Evolutionary conservation across 805 yeast genomes (phyloP), one percentile per base, ranked within the genome.

Genomic region (Myxozyma lipomycoides): DNA sequence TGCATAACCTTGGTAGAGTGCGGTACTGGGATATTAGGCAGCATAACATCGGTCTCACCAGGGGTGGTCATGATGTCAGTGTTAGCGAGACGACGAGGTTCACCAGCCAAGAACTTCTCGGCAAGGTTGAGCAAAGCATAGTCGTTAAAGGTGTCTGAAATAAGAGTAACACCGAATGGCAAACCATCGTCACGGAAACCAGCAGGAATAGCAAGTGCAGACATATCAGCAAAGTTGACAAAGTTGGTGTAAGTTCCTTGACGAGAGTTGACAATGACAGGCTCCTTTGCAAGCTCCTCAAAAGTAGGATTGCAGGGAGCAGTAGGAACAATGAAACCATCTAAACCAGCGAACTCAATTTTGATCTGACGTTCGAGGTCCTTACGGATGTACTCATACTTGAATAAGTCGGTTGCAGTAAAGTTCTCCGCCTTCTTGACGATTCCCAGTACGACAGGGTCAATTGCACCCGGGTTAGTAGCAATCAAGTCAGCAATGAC

Each of bases 181-280:
- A 91, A 69, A 3, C 95, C 95, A 67, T 91, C 97, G 1, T 77
- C 61, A 65, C 90, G 76, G 77, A 88, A 91, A 2, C 95, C 96
- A 22, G 83, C 85, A 23, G 98, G 98, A 48, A 91, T 76, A 0
- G 98, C 88, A 61, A 91, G 73, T 1, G 96, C 98, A 34, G 95
- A 83, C 73, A 90, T 70, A 64, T 91, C 98, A 2, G 96, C 95
- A 66, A 91, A 77, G 67, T 93, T 91, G 62, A 87, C 96, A 67
- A 93, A 93, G 71, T 91, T 91, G 26, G 98, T 91, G 83, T 95
- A 91, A n/a, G 96, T 89, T 28, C 98, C 98, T 72, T 93, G 98
- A 64, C 76, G 75, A 4, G 97, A 86, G 73, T 91, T 91, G 62
- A 89, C 79, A 41, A 73, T 67, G 26, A 93, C 74, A 3, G 98